These are phyloP conservation scores for Inga oerstediana DNA, from an alignment of 306 rosid genomes.

Conservation along the genomic window DNA sequence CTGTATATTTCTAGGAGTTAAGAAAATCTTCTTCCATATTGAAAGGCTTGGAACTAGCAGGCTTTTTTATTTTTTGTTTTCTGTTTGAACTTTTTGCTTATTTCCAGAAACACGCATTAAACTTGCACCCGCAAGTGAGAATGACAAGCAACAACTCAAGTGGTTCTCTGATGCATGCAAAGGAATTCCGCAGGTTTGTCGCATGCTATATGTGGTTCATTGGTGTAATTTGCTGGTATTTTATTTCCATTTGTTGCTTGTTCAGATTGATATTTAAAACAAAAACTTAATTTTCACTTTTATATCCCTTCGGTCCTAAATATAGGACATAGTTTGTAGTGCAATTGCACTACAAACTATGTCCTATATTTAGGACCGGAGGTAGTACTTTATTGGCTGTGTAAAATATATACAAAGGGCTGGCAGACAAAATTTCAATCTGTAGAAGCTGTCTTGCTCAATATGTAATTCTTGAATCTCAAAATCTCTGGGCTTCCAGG, in stretches of 20 bases:
- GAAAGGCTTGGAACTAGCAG: conserved; percentile 11
- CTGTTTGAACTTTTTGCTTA: conserved; percentile 31
- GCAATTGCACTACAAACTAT: too few species aligned
- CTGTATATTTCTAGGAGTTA: neutral
- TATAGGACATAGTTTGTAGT: too few species aligned
- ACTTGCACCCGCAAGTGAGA: conserved; percentile 85
- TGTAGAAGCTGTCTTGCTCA: conserved; percentile 9
- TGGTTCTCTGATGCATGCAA: conserved; percentile 96
- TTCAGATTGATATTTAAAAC: conserved; percentile 2
- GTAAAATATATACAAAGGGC: neutral
- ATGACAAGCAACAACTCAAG: conserved; percentile 75
- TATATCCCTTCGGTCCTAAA: too few species aligned
- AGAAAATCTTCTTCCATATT: conserved; percentile 1
- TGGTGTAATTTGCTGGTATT: conserved; percentile 21
- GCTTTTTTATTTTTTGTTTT: neutral
- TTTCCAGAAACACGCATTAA: conserved; percentile 72
- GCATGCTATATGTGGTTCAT: conserved; percentile 9
- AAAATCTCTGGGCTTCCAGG: conserved; percentile 50
- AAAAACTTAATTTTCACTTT: neutral
- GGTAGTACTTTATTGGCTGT: conserved; percentile 22
- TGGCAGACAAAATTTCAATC: neutral
- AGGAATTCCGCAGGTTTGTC: conserved; percentile 87
- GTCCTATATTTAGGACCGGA: too few species aligned
- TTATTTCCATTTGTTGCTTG: conserved; percentile 1
- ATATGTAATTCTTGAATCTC: conserved; percentile 14